Percentiles rank a stretch among this genome's conserved stretches.
phyloP scores from a whole-genome alignment of 805 yeast species.

The Yamadazyma sp. region DNA sequence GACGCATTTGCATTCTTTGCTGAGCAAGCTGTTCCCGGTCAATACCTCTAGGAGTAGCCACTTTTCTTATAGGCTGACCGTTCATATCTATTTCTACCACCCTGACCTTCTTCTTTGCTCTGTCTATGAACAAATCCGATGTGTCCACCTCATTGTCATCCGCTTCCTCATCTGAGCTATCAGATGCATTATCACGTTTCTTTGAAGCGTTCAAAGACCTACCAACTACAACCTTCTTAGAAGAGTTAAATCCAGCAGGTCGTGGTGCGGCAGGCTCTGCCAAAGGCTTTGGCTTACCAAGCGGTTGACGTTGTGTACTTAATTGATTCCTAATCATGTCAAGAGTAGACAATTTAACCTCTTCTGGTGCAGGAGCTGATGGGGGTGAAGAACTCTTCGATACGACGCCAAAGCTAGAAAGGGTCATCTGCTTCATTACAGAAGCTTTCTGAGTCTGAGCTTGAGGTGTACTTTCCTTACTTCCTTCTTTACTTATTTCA shows the following conservation, averaged over 20 bases:
- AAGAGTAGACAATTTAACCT: slow-evolving; percentile 29
- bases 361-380: slow-evolving; percentile 28
- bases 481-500: slow-evolving; percentile 6
- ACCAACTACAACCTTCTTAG: slow-evolving; percentile 27
- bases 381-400: slow-evolving; percentile 26
- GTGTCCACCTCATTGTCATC: slow-evolving; percentile 22
- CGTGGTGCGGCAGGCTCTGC: slow-evolving; percentile 48
- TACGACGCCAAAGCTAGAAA: slow-evolving; percentile 35
- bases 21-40: slow-evolving; percentile 53
- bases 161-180: slow-evolving; percentile 35
- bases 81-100: slow-evolving; percentile 44
- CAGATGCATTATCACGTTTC: slow-evolving; percentile 30
- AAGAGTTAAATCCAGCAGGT: slow-evolving; percentile 51
- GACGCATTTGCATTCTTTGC: slow-evolving; percentile 73
- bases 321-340: slow-evolving; percentile 37
- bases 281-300: slow-evolving; percentile 23
- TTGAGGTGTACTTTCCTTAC: slow-evolving; percentile 11
- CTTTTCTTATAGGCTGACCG: slow-evolving; percentile 37
- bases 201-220: slow-evolving; percentile 37
- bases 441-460: slow-evolving; percentile 1
- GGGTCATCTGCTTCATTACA: slow-evolving; percentile 31
- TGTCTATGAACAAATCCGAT: slow-evolving; percentile 42
- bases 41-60: slow-evolving; percentile 26
- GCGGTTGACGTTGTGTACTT: slow-evolving; percentile 19
- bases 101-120: slow-evolving; percentile 30